These are phyloP conservation scores for Mychonastes homosphaera DNA, from an alignment of 139 green algal genomes.

Conservation along the genomic window DNA sequence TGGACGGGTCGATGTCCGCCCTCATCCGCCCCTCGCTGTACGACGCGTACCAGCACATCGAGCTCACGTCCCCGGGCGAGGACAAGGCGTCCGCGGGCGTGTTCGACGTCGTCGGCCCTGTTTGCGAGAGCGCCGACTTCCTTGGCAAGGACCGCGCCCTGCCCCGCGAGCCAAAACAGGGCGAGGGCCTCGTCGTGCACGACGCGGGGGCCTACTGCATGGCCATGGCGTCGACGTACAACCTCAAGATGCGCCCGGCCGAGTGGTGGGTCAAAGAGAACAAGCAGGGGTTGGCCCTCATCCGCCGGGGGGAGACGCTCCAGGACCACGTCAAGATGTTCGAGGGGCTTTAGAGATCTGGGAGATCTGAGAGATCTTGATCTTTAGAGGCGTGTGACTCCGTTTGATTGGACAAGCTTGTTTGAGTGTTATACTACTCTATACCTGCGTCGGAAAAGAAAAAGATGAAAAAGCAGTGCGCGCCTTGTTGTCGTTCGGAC, in stretches of 20 bases:
- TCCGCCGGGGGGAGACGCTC: slow-evolving; percentile 72
- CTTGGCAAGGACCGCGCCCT: slow-evolving; percentile 81
- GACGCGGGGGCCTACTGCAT: slow-evolving; percentile 96
- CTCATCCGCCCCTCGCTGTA: slow-evolving; percentile 90
- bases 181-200: slow-evolving; percentile 79
- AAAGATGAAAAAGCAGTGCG: too few relatives aligned
- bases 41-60: slow-evolving; percentile 92
- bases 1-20: slow-evolving; percentile 92
- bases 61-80: slow-evolving; percentile 67
- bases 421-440: too few relatives aligned
- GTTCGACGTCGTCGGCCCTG: slow-evolving; percentile 90
- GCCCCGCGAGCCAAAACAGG: too few relatives aligned
- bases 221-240: slow-evolving; percentile 96
- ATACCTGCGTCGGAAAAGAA: too few relatives aligned
- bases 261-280: slow-evolving; percentile 86
- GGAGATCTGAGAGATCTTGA: not conserved
- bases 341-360: slow-evolving; percentile 39
- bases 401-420: slow-evolving; percentile 1
- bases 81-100: slow-evolving; percentile 19
- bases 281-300: slow-evolving; percentile 65
- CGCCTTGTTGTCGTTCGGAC: too few relatives aligned
- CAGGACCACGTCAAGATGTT: slow-evolving; percentile 81
- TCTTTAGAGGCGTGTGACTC: too few relatives aligned
- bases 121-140: slow-evolving; percentile 96
- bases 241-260: slow-evolving; percentile 87